Conservation (phyloP, 176 grass and related monocot species). For the Phyllostachys edulis region DNA sequence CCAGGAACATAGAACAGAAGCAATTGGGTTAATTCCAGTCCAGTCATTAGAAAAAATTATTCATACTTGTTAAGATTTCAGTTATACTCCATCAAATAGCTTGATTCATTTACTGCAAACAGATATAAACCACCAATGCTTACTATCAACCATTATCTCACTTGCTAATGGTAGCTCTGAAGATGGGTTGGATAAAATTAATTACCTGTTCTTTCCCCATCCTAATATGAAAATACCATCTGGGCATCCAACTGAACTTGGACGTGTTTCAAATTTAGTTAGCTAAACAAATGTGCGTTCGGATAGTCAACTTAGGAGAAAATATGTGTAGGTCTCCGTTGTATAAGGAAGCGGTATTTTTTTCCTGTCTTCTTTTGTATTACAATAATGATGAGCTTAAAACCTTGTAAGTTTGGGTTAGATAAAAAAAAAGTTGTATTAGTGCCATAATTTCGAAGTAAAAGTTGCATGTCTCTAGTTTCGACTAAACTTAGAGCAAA, state of each 20-base stretch:
- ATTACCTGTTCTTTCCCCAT: not conserved
- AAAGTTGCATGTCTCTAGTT: not conserved
- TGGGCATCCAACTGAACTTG: not conserved
- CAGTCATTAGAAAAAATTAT: not conserved
- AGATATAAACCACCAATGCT: not conserved
- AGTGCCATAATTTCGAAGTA: not conserved
- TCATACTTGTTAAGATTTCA: slow-evolving; percentile 4
- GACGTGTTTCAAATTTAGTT: not conserved
- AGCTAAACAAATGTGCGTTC: not conserved
- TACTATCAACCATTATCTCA: not conserved
- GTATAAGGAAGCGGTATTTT: not conserved
- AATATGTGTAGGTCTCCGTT: not conserved
- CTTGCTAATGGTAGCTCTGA: not conserved
- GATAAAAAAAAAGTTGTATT: not conserved
- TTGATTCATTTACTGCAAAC: slow-evolving; percentile 5
- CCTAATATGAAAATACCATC: not conserved
- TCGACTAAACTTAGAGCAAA: not conserved
- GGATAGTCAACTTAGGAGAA: not conserved
- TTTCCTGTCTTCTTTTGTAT: not conserved
- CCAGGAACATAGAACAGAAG: not conserved
- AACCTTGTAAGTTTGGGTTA: not conserved
- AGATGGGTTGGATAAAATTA: not conserved
- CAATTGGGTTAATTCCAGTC: not conserved
- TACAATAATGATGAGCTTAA: not conserved
- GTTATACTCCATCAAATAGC: not conserved